Evolutionary conservation across 2,329 filamentous ascomycete genomes (phyloP).

Genomic region (Westerdykella sp.): DNA sequence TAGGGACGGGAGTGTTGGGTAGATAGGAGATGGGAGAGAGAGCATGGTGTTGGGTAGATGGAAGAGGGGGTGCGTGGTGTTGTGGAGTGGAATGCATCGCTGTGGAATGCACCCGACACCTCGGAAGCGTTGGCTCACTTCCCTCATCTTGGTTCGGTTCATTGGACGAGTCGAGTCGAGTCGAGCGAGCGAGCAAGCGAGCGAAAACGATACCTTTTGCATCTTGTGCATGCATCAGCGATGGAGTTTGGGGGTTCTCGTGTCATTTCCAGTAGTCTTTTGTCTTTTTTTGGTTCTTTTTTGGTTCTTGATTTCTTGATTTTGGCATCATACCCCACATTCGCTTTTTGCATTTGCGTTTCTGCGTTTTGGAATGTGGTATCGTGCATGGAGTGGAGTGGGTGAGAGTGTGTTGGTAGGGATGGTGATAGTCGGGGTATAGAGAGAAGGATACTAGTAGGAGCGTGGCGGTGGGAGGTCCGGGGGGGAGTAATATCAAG

Average conservation of each 20-base stretch:
- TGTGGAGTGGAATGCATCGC: background rate
- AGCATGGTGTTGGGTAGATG: background rate
- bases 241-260: constrained; percentile 11
- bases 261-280: constrained; percentile 1
- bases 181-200: constrained; percentile 2
- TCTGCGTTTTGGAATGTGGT: background rate
- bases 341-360: background rate
- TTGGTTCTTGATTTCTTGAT: background rate
- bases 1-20: constrained; percentile 3
- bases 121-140: background rate
- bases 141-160: background rate
- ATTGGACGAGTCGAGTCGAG: too few species aligned
- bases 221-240: constrained; percentile 17
- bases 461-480: background rate
- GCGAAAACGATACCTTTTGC: background rate
- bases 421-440: too few species aligned
- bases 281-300: constrained; percentile 1
- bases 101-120: background rate
- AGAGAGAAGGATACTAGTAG: background rate
- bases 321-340: constrained; percentile 1
- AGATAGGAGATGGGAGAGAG: background rate
- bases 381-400: background rate
- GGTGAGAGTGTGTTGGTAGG: too few species aligned
- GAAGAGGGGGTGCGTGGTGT: background rate
- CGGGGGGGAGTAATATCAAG: background rate